phyloP scores from a whole-genome alignment of 768 basidiomycete genomes.

The Tulasnella sp. region DNA sequence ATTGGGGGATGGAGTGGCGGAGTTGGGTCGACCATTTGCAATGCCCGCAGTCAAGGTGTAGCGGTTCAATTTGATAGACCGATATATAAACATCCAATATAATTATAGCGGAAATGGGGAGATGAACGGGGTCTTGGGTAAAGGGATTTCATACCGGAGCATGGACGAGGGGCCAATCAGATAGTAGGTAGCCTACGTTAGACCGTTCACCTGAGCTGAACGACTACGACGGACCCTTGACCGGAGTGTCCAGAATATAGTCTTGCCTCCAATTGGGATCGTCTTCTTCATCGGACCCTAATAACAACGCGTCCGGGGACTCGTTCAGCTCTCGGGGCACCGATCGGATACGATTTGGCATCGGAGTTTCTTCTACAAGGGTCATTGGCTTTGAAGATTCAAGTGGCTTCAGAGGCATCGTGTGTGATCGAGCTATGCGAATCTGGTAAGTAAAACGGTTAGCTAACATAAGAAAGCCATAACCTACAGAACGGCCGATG shows the following conservation, averaged over 20 bases:
- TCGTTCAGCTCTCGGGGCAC: background rate
- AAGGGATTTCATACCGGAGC: background rate
- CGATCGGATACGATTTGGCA: background rate
- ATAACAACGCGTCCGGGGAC: background rate
- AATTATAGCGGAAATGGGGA: background rate
- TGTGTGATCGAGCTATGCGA: background rate
- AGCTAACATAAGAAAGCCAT: background rate
- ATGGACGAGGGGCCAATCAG: background rate
- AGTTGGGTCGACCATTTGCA: background rate
- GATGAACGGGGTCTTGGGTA: background rate
- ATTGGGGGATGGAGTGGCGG: background rate
- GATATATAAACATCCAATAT: background rate
- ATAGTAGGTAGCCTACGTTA: background rate
- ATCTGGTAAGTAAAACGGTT: background rate
- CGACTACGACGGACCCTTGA: background rate
- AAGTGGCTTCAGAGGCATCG: background rate
- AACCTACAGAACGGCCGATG: background rate
- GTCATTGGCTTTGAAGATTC: background rate
- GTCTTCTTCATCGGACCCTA: slow-evolving; percentile 1
- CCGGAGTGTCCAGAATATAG: background rate
- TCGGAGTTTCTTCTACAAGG: background rate
- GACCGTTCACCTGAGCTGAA: background rate
- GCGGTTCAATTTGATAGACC: background rate
- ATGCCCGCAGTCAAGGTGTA: background rate
- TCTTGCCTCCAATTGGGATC: background rate